Percentiles rank a stretch among this genome's conserved stretches.
These are phyloP conservation scores for Globisporangium abappressorium DNA, from an alignment of 352 stramenopile species.

Conservation along the genomic window DNA sequence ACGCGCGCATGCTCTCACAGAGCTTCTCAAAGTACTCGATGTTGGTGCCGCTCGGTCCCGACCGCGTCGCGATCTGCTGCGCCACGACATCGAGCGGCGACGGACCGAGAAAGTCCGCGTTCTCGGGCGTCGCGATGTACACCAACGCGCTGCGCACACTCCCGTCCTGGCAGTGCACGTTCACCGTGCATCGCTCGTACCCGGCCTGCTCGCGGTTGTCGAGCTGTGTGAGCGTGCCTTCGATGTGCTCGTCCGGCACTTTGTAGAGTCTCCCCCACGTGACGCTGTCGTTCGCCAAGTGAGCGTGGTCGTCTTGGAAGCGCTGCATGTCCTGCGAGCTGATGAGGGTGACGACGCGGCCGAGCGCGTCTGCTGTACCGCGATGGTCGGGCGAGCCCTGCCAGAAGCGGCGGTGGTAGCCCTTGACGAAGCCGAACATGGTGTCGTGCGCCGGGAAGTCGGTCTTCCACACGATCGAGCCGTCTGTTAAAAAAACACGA, in stretches of 20 bases:
- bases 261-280: slow-evolving; percentile 87
- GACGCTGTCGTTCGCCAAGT: slow-evolving; percentile 57
- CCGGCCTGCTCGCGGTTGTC: slow-evolving; percentile 81
- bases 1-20: slow-evolving; percentile 74
- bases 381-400: slow-evolving; percentile 88
- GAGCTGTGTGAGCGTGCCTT: slow-evolving; percentile 70
- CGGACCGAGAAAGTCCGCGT: slow-evolving; percentile 82
- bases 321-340: slow-evolving; percentile 67
- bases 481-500: slow-evolving; percentile 16
- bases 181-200: slow-evolving; percentile 75
- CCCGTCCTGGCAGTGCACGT: slow-evolving; percentile 77
- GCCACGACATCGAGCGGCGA: slow-evolving; percentile 70
- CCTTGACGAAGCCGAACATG: slow-evolving; percentile 58
- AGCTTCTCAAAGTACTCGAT: slow-evolving; percentile 86
- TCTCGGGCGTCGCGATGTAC: slow-evolving; percentile 83
- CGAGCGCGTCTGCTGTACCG: slow-evolving; percentile 69
- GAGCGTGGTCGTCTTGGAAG: slow-evolving; percentile 68
- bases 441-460: slow-evolving; percentile 32
- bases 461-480: slow-evolving; percentile 36
- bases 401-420: slow-evolving; percentile 88
- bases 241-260: slow-evolving; percentile 75
- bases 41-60: slow-evolving; percentile 74
- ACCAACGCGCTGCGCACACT: slow-evolving; percentile 65
- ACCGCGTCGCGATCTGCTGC: slow-evolving; percentile 69
- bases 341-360: slow-evolving; percentile 87